Evolutionary conservation across 2,329 filamentous ascomycete genomes (phyloP).

Genomic region (Curvularia verruculosa): DNA sequence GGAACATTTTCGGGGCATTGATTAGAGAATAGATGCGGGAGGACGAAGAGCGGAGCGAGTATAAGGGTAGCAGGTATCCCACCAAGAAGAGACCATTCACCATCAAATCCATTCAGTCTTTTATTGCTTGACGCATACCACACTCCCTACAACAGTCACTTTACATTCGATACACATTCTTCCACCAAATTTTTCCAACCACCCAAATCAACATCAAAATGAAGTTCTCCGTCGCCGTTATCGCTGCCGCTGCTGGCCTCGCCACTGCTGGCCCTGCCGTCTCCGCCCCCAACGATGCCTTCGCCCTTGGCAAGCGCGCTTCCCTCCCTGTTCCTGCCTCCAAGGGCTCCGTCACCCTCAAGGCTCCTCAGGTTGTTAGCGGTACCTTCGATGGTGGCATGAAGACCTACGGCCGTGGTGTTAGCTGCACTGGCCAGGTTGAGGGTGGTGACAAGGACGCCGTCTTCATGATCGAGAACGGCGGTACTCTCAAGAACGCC

Average conservation of each 20-base stretch:
- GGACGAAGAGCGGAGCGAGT: not conserved
- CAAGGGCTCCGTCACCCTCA: constrained; percentile 41
- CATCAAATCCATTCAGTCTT: constrained; percentile 28
- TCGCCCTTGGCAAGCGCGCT: constrained; percentile 40
- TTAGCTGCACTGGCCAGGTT: constrained; percentile 50
- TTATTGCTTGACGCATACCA: constrained; percentile 34
- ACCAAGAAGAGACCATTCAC: constrained; percentile 15
- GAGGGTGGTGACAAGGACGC: constrained; percentile 56
- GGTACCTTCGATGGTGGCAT: constrained; percentile 44
- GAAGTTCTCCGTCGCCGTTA: constrained; percentile 39
- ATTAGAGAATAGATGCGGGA: not conserved
- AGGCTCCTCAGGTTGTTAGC: constrained; percentile 28
- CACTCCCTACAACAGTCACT: constrained; percentile 19
- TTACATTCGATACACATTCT: constrained; percentile 32
- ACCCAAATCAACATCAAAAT: constrained; percentile 33
- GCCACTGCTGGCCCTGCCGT: constrained; percentile 38
- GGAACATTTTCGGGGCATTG: constrained; percentile 4
- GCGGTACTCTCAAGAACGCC: constrained; percentile 60
- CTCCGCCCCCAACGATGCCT: constrained; percentile 30
- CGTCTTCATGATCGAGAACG: constrained; percentile 60
- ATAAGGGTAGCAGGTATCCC: constrained; percentile 20
- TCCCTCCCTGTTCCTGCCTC: constrained; percentile 39
- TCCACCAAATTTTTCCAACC: constrained; percentile 19
- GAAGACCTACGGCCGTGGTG: constrained; percentile 45
- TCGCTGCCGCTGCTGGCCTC: constrained; percentile 37